A percentile compares a stretch with the other conserved stretches of the same genome.
phyloP scores from a whole-genome alignment of 208 protist species.

The Trypanosoma grayi region DNA sequence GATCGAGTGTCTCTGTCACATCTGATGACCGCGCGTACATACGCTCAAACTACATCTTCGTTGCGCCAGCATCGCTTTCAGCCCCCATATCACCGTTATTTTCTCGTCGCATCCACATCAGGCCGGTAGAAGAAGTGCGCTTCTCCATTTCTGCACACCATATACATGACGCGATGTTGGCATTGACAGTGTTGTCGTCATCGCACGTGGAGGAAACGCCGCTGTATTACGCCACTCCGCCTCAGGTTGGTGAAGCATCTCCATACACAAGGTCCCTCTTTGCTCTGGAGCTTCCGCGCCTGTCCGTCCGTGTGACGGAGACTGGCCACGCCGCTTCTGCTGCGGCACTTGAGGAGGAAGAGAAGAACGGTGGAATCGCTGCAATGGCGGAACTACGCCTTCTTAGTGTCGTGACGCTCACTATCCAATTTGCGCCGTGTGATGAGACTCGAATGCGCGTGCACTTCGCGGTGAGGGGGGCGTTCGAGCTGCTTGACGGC shows the following conservation, averaged over 20 bases:
- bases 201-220: not conserved
- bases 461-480: constrained; percentile 7
- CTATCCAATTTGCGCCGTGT: not conserved
- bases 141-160: constrained; percentile 17
- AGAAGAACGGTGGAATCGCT: not conserved
- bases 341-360: not conserved
- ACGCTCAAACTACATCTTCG: constrained; percentile 11
- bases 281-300: constrained; percentile 5
- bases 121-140: constrained; percentile 1
- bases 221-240: not conserved
- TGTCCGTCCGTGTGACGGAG: constrained; percentile 16
- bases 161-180: constrained; percentile 2
- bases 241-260: not conserved
- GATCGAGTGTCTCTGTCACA: constrained; percentile 1
- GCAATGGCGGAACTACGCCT: constrained; percentile 12
- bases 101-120: constrained; percentile 1
- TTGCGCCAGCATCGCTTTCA: not conserved
- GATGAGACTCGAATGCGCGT: not conserved
- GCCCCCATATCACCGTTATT: not conserved
- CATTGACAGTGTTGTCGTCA: not conserved
- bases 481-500: constrained; percentile 24
- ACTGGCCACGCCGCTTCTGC: not conserved
- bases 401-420: constrained; percentile 4
- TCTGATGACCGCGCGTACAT: constrained; percentile 10
- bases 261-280: not conserved